phyloP scores from a whole-genome alignment of 139 green algal genomes.

The Picochlorum sp. region DNA sequence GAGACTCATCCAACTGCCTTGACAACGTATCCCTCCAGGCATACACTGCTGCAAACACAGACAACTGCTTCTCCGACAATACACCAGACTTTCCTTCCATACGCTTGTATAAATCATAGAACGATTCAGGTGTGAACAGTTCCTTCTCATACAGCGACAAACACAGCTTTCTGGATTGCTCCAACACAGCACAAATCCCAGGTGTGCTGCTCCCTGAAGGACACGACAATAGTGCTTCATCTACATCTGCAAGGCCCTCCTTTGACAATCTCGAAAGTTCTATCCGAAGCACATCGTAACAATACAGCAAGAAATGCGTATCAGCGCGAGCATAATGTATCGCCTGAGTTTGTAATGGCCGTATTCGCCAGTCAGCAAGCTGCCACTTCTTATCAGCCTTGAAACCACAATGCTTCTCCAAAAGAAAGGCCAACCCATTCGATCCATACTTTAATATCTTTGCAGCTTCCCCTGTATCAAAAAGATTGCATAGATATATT shows the following conservation, averaged over 20 bases:
- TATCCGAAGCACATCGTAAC: conserved; percentile 66
- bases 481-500: conserved; percentile 89
- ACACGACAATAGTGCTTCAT: conserved; percentile 5
- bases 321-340: conserved; percentile 79
- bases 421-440: conserved; percentile 64
- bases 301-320: conserved; percentile 91
- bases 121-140: conserved; percentile 21
- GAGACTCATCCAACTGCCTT: conserved; percentile 68
- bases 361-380: conserved; percentile 89
- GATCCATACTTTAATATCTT: conserved; percentile 23
- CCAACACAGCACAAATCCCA: conserved; percentile 55
- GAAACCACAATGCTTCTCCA: conserved; percentile 58
- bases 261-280: conserved; percentile 13
- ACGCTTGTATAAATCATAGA: conserved; percentile 18
- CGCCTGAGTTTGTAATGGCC: conserved; percentile 70
- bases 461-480: conserved; percentile 85
- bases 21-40: conserved; percentile 66
- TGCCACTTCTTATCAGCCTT: conserved; percentile 73
- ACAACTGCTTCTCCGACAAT: conserved; percentile 40
- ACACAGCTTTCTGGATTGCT: conserved; percentile 66
- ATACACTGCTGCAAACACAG: conserved; percentile 46
- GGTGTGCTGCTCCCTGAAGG: not conserved
- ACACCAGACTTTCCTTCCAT: conserved; percentile 1
- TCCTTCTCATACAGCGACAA: conserved; percentile 68
- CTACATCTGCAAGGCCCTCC: conserved; percentile 4